Conservation (phyloP, 1,139 yeast genomes). For the Zhuliangozyma blackwelliae region DNA sequence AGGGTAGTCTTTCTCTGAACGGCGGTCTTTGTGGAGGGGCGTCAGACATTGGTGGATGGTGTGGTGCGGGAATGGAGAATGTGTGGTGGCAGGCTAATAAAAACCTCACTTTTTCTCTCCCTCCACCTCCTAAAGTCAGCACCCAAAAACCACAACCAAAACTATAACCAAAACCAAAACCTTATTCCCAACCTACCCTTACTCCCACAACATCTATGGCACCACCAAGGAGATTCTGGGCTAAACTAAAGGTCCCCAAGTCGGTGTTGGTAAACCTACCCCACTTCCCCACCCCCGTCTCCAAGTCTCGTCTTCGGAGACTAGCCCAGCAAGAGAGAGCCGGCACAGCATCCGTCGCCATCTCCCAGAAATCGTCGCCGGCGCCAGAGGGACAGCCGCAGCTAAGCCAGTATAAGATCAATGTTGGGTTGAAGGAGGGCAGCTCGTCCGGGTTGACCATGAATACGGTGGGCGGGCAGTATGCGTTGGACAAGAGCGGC, state of each 20-base stretch:
- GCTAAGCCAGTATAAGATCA: conserved; percentile 26
- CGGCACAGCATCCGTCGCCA: conserved; percentile 11
- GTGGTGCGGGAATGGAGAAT: background rate
- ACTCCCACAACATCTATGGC: conserved; percentile 17
- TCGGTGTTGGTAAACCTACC: conserved; percentile 33
- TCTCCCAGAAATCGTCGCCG: conserved; percentile 13
- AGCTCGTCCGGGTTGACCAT: conserved; percentile 42
- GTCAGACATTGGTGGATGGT: conserved; percentile 1
- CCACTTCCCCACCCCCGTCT: conserved; percentile 25
- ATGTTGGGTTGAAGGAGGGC: conserved; percentile 39
- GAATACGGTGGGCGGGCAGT: conserved; percentile 29
- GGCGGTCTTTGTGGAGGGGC: conserved; percentile 4
- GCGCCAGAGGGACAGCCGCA: conserved; percentile 10
- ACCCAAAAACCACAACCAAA: background rate
- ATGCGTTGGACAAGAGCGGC: conserved; percentile 45
- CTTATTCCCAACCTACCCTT: too few species aligned
- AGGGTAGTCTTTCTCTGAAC: conserved; percentile 23
- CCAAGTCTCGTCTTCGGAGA: conserved; percentile 29
- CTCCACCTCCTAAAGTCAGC: background rate
- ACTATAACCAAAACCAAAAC: background rate
- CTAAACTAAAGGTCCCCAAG: conserved; percentile 28
- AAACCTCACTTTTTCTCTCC: background rate
- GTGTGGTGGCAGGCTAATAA: background rate
- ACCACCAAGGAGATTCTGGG: conserved; percentile 31
- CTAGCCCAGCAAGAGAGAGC: conserved; percentile 25